A percentile compares a stretch with the other conserved stretches of the same genome.
phyloP scores from a whole-genome alignment of 139 green algal genomes.

The Closterium sp. region DNA sequence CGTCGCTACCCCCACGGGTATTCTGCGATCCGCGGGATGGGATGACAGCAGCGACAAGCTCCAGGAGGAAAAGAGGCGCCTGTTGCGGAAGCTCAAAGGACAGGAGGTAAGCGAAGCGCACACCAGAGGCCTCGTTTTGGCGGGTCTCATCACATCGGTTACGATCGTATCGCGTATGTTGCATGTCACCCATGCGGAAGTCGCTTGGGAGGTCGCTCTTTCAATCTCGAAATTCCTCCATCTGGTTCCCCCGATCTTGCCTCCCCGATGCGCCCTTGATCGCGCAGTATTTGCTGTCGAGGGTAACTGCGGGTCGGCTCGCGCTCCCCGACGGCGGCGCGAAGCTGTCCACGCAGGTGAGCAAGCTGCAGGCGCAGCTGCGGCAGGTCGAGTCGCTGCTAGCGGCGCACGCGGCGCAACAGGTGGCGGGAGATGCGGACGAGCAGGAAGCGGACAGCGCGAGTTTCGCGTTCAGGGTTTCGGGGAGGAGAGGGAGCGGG shows the following conservation, averaged over 20 bases:
- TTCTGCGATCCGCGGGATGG: not conserved
- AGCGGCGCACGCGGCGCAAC: not conserved
- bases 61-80: not conserved
- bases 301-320: not conserved
- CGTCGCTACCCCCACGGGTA: not conserved
- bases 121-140: not conserved
- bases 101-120: not conserved
- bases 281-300: not conserved
- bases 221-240: not conserved
- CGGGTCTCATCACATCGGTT: not conserved
- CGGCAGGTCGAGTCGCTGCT: not conserved
- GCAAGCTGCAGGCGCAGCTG: not conserved
- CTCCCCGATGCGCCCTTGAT: not conserved
- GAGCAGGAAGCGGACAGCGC: not conserved
- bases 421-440: not conserved
- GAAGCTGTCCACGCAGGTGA: not conserved
- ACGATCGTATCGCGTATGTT: not conserved
- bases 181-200: no score
- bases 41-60: not conserved
- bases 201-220: no score
- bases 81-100: not conserved
- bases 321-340: not conserved
- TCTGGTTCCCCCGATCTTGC: not conserved
- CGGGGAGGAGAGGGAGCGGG: no score
- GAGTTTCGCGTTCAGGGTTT: not conserved